Conservation (phyloP, 2,329 filamentous ascomycete genomes). For the Nemania sp. region DNA sequence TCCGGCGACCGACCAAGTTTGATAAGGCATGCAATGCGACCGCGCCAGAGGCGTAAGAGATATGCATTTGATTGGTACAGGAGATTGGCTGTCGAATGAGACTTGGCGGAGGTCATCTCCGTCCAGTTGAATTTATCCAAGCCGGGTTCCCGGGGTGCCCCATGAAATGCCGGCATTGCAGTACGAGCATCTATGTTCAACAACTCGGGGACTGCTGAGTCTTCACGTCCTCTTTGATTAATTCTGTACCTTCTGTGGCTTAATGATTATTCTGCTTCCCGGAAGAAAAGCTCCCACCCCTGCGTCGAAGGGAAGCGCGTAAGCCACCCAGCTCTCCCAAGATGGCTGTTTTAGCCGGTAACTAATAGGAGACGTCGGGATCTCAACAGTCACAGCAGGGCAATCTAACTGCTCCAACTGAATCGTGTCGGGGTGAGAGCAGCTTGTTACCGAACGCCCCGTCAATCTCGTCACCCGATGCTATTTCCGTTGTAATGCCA, state of each 20-base stretch:
- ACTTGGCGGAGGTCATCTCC: conserved; percentile 36
- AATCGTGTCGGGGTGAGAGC: not conserved
- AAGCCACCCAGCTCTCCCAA: not conserved
- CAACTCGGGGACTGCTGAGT: not conserved
- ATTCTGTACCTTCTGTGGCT: not conserved
- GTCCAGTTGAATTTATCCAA: conserved; percentile 36
- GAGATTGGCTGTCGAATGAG: conserved; percentile 22
- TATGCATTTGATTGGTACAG: conserved; percentile 34
- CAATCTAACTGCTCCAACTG: conserved; percentile 1
- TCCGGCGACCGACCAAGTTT: not conserved
- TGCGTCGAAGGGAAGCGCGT: not conserved
- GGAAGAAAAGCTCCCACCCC: conserved; percentile 7
- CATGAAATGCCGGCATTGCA: conserved; percentile 8
- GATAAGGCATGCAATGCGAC: conserved; percentile 22
- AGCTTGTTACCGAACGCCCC: not conserved
- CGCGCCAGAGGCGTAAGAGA: not conserved
- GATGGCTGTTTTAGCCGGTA: conserved; percentile 20
- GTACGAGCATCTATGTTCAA: conserved; percentile 20
- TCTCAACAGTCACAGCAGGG: conserved; percentile 14
- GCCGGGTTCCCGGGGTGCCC: conserved; percentile 4
- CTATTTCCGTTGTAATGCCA: conserved; percentile 28
- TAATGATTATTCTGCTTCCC: conserved; percentile 3
- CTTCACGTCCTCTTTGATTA: not conserved
- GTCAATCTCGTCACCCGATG: conserved; percentile 1
- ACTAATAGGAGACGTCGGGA: not conserved